These are phyloP conservation scores for Ogataea nonfermentans DNA, from an alignment of 805 yeast species.

Conservation along the genomic window DNA sequence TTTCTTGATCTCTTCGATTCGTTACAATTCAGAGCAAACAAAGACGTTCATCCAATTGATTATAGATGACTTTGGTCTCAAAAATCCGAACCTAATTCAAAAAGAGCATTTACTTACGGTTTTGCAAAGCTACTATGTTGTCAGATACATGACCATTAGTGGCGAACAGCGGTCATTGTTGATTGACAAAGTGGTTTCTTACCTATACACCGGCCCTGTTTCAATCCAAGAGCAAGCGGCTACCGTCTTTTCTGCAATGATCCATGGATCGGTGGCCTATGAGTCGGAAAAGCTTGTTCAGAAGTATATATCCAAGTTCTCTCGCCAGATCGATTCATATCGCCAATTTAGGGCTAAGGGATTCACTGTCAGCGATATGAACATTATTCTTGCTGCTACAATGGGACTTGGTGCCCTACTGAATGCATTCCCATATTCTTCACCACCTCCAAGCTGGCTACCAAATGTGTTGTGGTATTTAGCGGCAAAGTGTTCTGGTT, in stretches of 20 bases:
- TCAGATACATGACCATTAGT: slow-evolving; percentile 57
- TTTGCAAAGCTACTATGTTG: slow-evolving; percentile 67
- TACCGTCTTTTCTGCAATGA: slow-evolving; percentile 71
- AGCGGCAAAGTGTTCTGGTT: slow-evolving; percentile 67
- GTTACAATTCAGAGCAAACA: slow-evolving; percentile 43
- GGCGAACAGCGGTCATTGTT: slow-evolving; percentile 46
- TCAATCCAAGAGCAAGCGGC: slow-evolving; percentile 78
- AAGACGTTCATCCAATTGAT: slow-evolving; percentile 44
- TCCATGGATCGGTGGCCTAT: slow-evolving; percentile 58
- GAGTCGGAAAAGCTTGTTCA: slow-evolving; percentile 43
- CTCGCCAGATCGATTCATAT: slow-evolving; percentile 39
- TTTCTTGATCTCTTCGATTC: slow-evolving; percentile 45
- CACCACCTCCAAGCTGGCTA: slow-evolving; percentile 92
- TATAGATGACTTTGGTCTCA: slow-evolving; percentile 37
- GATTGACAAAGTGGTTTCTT: slow-evolving; percentile 47
- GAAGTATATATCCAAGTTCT: slow-evolving; percentile 43
- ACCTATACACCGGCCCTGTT: slow-evolving; percentile 60
- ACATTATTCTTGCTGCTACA: slow-evolving; percentile 76
- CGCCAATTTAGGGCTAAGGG: slow-evolving; percentile 31
- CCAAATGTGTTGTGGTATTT: slow-evolving; percentile 68
- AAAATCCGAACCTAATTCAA: slow-evolving; percentile 56
- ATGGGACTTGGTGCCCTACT: slow-evolving; percentile 86
- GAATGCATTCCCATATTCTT: slow-evolving; percentile 82
- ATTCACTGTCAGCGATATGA: slow-evolving; percentile 40
- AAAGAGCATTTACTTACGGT: slow-evolving; percentile 63